phyloP scores from a whole-genome alignment of 306 rosid genomes.

The Quercus engelmannii region DNA sequence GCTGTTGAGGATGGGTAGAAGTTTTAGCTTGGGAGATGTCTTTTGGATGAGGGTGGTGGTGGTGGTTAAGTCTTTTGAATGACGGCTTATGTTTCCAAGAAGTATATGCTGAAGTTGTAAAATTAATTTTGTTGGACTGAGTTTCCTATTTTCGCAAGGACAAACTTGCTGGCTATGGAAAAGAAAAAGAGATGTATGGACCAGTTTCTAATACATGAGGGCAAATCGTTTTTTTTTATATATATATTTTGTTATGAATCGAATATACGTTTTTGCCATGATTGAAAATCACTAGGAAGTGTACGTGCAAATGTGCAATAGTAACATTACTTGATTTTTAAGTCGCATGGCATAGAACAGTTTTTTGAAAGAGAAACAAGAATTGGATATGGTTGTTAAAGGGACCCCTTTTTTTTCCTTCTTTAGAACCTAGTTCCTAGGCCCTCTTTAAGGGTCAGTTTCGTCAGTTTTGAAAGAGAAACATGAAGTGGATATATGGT shows the following conservation, averaged over 20 bases:
- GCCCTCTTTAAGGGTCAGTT: no score
- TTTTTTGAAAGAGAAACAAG: no score
- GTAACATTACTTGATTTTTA: neutral
- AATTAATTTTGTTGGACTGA: slow-evolving; percentile 26
- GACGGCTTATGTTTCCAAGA: slow-evolving; percentile 47
- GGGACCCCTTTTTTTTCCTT: no score
- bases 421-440: no score
- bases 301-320: neutral
- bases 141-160: slow-evolving; percentile 28
- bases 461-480: no score
- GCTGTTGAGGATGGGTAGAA: slow-evolving; percentile 74
- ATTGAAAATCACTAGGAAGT: neutral
- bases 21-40: slow-evolving; percentile 44
- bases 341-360: neutral
- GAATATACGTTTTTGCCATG: neutral
- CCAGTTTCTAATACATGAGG: slow-evolving; percentile 11
- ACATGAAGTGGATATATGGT: no score
- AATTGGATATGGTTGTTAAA: no score
- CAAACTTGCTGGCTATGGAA: slow-evolving; percentile 26
- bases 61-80: slow-evolving; percentile 55
- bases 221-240: slow-evolving; percentile 31
- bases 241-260: neutral
- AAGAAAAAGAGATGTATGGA: slow-evolving; percentile 18
- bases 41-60: slow-evolving; percentile 40
- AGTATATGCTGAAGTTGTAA: slow-evolving; percentile 45